Evolutionary conservation across 768 basidiomycete species (phyloP), one percentile per base, ranked within the genome.

Genomic region (Clavaria fumosa): DNA sequence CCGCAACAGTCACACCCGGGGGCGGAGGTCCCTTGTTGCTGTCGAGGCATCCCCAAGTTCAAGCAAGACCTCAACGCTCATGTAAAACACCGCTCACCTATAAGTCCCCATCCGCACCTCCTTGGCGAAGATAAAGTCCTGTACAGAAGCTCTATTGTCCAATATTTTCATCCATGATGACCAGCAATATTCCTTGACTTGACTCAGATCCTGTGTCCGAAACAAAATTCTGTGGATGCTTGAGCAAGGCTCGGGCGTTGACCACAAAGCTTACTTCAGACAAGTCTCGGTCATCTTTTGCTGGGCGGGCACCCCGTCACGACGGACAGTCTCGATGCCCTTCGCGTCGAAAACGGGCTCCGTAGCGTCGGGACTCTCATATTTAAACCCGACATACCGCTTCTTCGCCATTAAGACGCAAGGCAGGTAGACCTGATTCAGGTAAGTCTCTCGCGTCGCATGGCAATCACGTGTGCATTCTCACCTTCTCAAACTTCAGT

Each of bases 351-450:
- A 95, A 0, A 58, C 62, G 2, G 90, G 85, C 32, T 78, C 75
- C 1, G 41, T 53, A 9, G 95, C 85, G 45, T 89, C 82, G 0
- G 78, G 69, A 37, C 60, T 68, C 56, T 99, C 95, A 45, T 80
- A 96, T 52, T 90, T 93, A 64, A 85, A 95, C 1, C 95, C 95
- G 15, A 97, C 93, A 47, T 99, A 99, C 47, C 93, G 75, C 54
- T 99, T 99, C 67, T 99, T 99, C 2, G 93, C 86, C 69, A 95
- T 71, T n/a, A 99, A 67, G 1, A 96, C 75, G 48, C 84, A 91
- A 2, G 90, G 90, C 31, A 90, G 67, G 53, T 96, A 97, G 3
- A 97, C 89, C 89, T 93, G 21, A n/a, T 30, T 18, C 27, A n/a
- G 26, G 11, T n/a, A 23, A 12, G 24, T n/a, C 32, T 12, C 14